Base-by-base conservation (phyloP, 2,329 filamentous ascomycete genomes). In the Aspergillus niger region DNA sequence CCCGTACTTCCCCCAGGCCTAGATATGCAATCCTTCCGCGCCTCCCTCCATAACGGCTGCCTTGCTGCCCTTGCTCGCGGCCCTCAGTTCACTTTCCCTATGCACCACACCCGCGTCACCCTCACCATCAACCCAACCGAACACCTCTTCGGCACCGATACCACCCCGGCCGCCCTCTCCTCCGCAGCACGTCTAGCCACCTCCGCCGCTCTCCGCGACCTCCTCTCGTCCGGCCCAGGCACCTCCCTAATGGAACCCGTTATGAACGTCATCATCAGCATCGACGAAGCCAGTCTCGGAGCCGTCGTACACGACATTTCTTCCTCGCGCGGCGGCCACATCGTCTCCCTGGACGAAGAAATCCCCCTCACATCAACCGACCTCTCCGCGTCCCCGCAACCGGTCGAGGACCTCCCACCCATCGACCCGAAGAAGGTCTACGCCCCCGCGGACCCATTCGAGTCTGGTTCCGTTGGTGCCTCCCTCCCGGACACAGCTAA, bases 171-270 rank as follows among this genome's bases (percentile, higher is more conserved):
- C 0, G 90, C 81, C 66, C 83, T 81, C 74, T 92, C 85, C 70
- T 91, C 82, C 77, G 92, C 82, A 62, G 88, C 82, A 67, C 87
- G 77, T 72, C 85, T 76, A 71, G 90, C 91, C 2, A 89, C 93
- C 0, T 86, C 89, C 61, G 81, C 84, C 8, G 89, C 89, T 0
- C 83, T 98, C 1, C 84, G 85, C 54, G 82, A 86, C 17, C 86
- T 78, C 36, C 62, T 66, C 15, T 47, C 61, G 30, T 48, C 61
- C 44, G 78, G 28, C 72, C 79, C 2, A 79, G 81, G 73, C 2
- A 84, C 92, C 1, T 84, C 85, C 1, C 81, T 99, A 41, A 89
- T 98, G 79, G 95, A 99, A 72, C 95, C 95, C 1, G 91, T 99
- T 57, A 97, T 98, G 92, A 88, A 89, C 62, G 91, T 91, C 5